A percentile compares a stretch with the other conserved stretches of the same genome.
phyloP scores from a whole-genome alignment of 225 moss, liverwort and hornwort genomes.

The Ulota crispa region DNA sequence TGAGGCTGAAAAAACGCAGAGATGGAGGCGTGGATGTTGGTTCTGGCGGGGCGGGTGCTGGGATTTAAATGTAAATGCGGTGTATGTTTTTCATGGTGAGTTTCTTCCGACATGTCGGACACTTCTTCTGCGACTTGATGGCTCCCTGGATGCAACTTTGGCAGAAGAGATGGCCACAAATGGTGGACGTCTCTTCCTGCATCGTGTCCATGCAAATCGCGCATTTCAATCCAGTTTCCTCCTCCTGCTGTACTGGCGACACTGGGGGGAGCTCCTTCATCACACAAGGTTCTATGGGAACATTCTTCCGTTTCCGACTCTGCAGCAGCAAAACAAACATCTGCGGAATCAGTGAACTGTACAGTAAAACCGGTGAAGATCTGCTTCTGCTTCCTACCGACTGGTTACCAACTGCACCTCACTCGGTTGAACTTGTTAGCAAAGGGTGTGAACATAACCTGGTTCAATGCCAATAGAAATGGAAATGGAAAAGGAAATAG shows the following conservation, averaged over 20 bases:
- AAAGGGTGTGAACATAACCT: neutral
- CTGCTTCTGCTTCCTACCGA: neutral
- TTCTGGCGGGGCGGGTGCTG: neutral
- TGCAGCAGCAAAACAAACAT: conserved; percentile 9
- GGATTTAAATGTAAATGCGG: conserved; percentile 67
- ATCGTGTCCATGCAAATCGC: conserved; percentile 90
- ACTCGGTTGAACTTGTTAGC: neutral
- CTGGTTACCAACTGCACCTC: neutral
- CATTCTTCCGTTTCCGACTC: conserved; percentile 41
- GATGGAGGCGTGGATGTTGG: neutral
- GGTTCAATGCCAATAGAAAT: neutral
- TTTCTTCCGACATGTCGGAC: conserved; percentile 83
- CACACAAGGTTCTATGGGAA: conserved; percentile 9
- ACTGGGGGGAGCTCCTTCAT: conserved; percentile 17
- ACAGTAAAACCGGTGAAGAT: neutral
- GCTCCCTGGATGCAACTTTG: conserved; percentile 70
- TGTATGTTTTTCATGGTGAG: conserved; percentile 61
- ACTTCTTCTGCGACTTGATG: conserved; percentile 76
- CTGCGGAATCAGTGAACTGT: neutral
- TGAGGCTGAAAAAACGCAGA: conserved; percentile 28
- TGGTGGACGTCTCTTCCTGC: conserved; percentile 90
- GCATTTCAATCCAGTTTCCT: conserved; percentile 65
- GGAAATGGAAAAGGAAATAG: too few relatives aligned
- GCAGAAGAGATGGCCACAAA: conserved; percentile 93
- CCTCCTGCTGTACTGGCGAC: conserved; percentile 32